Conservation (phyloP, 371 early-diverging fungal species). For the Rhizopus sp. region DNA sequence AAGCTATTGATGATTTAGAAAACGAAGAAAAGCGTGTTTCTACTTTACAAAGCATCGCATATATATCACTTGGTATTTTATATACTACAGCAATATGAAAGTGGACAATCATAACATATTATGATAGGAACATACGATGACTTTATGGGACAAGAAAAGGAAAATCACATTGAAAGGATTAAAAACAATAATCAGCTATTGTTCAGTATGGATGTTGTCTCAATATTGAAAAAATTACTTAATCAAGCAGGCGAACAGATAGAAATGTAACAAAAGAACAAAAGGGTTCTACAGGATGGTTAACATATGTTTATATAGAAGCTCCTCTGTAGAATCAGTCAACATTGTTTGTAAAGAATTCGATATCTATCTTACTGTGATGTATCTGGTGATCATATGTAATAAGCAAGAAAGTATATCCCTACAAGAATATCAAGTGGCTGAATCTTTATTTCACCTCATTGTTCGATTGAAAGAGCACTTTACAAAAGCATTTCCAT, state of each 20-base stretch:
- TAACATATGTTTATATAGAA: background rate
- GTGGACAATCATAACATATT: slow-evolving; percentile 12
- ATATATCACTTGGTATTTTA: slow-evolving; percentile 63
- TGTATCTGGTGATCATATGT: slow-evolving; percentile 57
- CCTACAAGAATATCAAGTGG: slow-evolving; percentile 35
- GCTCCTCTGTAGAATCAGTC: slow-evolving; percentile 7
- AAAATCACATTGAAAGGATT: slow-evolving; percentile 52
- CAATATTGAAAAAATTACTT: slow-evolving; percentile 48
- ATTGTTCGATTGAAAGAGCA: slow-evolving; percentile 71
- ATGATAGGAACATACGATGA: slow-evolving; percentile 32
- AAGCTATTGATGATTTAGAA: slow-evolving; percentile 58
- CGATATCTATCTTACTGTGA: slow-evolving; percentile 58
- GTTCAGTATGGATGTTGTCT: slow-evolving; percentile 53
- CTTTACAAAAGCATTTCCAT: slow-evolving; percentile 74
- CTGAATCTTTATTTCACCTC: slow-evolving; percentile 65
- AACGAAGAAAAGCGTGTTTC: slow-evolving; percentile 42
- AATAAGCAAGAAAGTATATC: slow-evolving; percentile 31
- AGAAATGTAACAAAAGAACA: slow-evolving; percentile 13
- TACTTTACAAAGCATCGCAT: slow-evolving; percentile 55
- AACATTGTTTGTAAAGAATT: slow-evolving; percentile 54
- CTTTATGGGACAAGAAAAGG: slow-evolving; percentile 8
- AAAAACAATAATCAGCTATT: slow-evolving; percentile 50
- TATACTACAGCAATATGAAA: background rate
- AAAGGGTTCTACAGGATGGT: background rate
- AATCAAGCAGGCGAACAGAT: slow-evolving; percentile 36